Evolutionary conservation across 129 eudicot species (phyloP), one percentile per base, ranked within the genome.

Genomic region (Lactuca sativa): DNA sequence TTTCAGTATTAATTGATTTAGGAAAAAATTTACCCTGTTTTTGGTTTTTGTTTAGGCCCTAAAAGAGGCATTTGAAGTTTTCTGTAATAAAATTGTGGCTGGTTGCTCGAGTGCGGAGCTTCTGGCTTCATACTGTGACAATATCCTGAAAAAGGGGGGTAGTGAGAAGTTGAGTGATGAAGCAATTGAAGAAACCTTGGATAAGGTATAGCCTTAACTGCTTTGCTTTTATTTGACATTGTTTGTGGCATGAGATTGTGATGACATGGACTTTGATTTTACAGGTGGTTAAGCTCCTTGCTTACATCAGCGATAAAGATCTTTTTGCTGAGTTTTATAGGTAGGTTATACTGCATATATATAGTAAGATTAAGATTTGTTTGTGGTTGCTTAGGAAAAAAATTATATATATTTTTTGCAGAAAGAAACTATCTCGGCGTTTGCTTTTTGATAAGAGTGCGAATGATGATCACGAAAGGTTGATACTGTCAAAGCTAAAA

Each of bases 371-470:
- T 25, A 25, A 25, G 30, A 25, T 25, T 25, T 1, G 2, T 25
- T 25, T 25, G 30, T 25, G 30, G 30, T 25, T 25, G 30, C 1
- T 25, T 25, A 25, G 30, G 5, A 36, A 18, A 43, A 32, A 33
- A 30, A 10, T 3, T 14, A 9, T 18, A 11, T 70, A 5, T 32
- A 14, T 12, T 74, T 25, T 54, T 36, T 7, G 56, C 59, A 88
- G 98, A 74, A 92, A 86, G 65, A 92, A 84, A 77, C 98, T 92
- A 18, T 79, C 98, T 33, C 85, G 96, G 4, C 89, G 98, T 30
- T 73, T 92, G 38, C 86, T 92, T 33, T 86, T 92, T 72, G 97
- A 89, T 44, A 88, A 83, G 82, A 92, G 98, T 79, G 88, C 86
- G 21, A 89, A 75, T 73, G 95, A 92, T 31, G 98, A 92, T 37